Base-by-base conservation (phyloP, 805 yeast genomes). In the Brettanomyces naardenensis region DNA sequence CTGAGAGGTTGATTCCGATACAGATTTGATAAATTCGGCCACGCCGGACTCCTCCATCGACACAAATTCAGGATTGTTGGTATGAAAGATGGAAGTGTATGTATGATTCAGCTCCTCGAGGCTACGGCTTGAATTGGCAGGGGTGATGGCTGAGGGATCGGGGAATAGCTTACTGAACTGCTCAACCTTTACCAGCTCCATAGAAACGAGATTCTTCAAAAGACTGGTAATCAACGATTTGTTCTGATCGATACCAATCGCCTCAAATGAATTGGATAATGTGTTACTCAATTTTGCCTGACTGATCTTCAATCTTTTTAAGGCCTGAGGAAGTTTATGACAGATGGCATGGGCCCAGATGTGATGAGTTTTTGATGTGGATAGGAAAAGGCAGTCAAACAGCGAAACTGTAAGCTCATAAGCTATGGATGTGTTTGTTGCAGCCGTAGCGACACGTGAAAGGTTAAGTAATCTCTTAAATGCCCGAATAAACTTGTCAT, bases 31-130 rank as follows among this genome's bases (percentile, higher is more conserved):
- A 59, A 81, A 58, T 48, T 70, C 65, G 43, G 66, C 39, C 54
- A 82, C 52, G 35, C 72, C 65, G 6, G 85, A 73, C 41, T 72
- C 77, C 33, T 79, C 71, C 21, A 67, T 55, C 0, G 73, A 56
- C 2, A 63, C 64, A 44, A 70, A 67, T 40, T 74, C 80, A 14
- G 71, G 69, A 37, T 70, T 64, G 6, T 64, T 61, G 27, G 65
- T 68, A 23, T 50, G 42, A 33, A 58, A 50, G 15, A 51, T 55
- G 13, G 45, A 31, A 5, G 42, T 44, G 28, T 48, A 58, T n/a
- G 26, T 36, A 19, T 32, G 36, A 5, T 31, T 43, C 11, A 52
- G 30, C 6, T 44, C 48, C 11, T 50, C 50, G 1, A 20, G 3
- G 4, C 41, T 33, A 3, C 40, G n/a, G 4, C 33, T 14, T 6